phyloP scores from a whole-genome alignment of 371 early-diverging fungal genomes.

The Syncephalastrum sp. region DNA sequence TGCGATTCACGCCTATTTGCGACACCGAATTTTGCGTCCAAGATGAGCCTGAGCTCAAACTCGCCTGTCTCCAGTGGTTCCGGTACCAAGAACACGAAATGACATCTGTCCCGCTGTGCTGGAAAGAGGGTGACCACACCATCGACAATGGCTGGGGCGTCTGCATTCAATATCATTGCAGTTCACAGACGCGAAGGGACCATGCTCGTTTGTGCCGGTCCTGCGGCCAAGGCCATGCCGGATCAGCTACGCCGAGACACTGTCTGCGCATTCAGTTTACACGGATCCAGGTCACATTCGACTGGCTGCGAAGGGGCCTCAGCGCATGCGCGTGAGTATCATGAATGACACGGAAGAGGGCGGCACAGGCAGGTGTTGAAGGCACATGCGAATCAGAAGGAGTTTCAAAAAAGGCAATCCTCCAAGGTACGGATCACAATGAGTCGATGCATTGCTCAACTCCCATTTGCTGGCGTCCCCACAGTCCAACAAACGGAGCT shows the following conservation, averaged over 20 bases:
- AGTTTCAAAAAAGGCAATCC: conserved; percentile 8
- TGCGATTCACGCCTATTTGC: conserved; percentile 4
- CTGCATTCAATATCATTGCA: conserved; percentile 1
- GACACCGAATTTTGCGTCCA: background rate
- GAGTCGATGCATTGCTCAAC: conserved; percentile 8
- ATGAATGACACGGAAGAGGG: conserved; percentile 4
- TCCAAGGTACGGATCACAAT: conserved; percentile 2
- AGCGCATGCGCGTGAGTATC: conserved; percentile 9
- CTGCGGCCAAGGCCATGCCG: conserved; percentile 1
- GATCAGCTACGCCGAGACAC: background rate
- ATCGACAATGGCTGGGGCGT: background rate
- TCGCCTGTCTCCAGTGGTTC: too few species aligned
- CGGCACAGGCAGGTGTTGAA: conserved; percentile 7
- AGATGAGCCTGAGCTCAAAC: too few species aligned
- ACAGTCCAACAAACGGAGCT: conserved; percentile 7
- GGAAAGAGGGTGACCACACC: background rate
- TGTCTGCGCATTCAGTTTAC: conserved; percentile 3
- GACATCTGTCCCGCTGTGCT: too few species aligned
- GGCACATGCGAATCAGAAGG: conserved; percentile 13
- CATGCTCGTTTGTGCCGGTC: background rate
- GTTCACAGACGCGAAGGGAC: conserved; percentile 10
- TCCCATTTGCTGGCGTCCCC: conserved; percentile 18
- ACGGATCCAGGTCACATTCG: conserved; percentile 5
- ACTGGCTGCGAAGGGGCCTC: conserved; percentile 12
- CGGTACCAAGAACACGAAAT: too few species aligned